These are phyloP conservation scores for Drechslerella stenobrocha DNA, from an alignment of 2,329 filamentous ascomycete species.

Conservation along the genomic window DNA sequence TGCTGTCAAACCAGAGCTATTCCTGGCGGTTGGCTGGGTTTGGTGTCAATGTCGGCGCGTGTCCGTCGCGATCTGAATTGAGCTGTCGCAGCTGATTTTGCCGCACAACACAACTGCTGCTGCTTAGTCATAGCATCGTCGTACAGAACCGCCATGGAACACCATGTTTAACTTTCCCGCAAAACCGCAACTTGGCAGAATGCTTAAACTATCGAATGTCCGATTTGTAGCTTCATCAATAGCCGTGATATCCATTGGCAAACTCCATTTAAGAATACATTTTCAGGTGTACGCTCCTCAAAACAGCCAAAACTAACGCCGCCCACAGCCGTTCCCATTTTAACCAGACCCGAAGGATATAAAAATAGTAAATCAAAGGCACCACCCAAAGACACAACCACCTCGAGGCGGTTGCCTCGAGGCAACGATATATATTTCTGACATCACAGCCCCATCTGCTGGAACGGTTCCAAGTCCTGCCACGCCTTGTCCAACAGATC, in stretches of 20 bases:
- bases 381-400: too few relatives aligned
- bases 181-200: too few relatives aligned
- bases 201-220: too few relatives aligned
- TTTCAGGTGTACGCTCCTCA: background rate
- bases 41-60: background rate
- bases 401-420: too few relatives aligned
- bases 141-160: too few relatives aligned
- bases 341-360: too few relatives aligned
- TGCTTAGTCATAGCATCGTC: background rate
- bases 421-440: too few relatives aligned
- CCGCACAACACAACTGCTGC: background rate
- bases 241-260: too few relatives aligned
- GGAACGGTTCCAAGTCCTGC: slow-evolving; percentile 49
- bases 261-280: slow-evolving; percentile 3
- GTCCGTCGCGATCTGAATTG: background rate
- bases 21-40: background rate
- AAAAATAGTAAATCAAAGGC: background rate
- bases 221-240: too few relatives aligned
- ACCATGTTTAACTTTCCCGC: too few relatives aligned
- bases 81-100: background rate
- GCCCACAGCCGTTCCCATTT: background rate
- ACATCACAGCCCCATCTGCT: slow-evolving; percentile 14
- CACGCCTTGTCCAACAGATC: slow-evolving; percentile 50
- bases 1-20: background rate
- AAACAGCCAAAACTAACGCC: slow-evolving; percentile 1